Evolutionary conservation across 1,284 basidiomycete genomes (phyloP).

Genomic region (Heterobasidion parviporum): DNA sequence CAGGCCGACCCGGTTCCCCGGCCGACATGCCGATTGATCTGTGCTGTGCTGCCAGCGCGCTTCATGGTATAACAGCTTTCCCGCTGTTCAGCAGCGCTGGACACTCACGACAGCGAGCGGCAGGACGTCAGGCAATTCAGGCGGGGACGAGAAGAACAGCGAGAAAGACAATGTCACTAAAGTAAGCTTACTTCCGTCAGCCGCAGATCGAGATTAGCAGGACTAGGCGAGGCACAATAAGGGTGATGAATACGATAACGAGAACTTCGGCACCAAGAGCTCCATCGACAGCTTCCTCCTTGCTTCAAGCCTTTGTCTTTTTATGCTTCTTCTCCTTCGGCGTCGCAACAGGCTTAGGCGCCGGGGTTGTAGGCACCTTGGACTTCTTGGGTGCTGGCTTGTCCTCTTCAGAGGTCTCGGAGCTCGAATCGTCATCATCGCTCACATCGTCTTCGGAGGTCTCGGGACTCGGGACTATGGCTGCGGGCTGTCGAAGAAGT

Average conservation of each 20-base stretch:
- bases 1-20: background rate
- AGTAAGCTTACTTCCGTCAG: background rate
- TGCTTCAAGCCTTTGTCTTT: slow-evolving; percentile 16
- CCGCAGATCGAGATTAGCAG: background rate
- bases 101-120: too few relatives aligned
- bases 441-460: background rate
- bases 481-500: background rate
- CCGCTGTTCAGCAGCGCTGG: too few relatives aligned
- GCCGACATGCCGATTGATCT: background rate
- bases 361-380: slow-evolving; percentile 17
- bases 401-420: background rate
- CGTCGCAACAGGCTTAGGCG: slow-evolving; percentile 1
- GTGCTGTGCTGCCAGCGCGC: background rate
- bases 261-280: background rate
- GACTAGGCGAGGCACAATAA: background rate
- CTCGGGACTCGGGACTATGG: background rate
- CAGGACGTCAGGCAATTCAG: background rate
- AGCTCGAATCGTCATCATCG: background rate
- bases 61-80: background rate
- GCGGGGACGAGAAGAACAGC: background rate
- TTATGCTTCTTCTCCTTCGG: slow-evolving; percentile 21
- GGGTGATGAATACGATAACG: slow-evolving; percentile 4
- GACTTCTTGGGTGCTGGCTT: slow-evolving; percentile 11
- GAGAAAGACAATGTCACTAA: background rate
- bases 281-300: background rate